phyloP scores from a whole-genome alignment of 805 yeast species.

The Metschnikowia picachoensis region DNA sequence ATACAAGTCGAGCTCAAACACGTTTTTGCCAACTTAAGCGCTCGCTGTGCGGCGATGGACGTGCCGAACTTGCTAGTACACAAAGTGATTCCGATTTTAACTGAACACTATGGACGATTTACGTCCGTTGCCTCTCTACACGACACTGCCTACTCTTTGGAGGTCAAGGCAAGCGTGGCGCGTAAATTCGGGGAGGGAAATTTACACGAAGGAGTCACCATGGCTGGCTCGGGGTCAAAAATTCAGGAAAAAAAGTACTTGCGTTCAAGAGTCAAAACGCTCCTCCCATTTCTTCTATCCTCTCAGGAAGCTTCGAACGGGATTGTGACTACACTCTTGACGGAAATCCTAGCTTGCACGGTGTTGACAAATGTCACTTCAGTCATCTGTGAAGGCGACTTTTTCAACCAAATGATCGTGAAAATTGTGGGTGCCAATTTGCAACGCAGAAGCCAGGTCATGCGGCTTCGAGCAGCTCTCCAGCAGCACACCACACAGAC shows the following conservation, averaged over 20 bases:
- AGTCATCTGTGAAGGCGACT: slow-evolving; percentile 68
- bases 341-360: slow-evolving; percentile 59
- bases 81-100: slow-evolving; percentile 58
- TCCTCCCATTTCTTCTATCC: slow-evolving; percentile 52
- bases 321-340: slow-evolving; percentile 46
- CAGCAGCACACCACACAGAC: slow-evolving; percentile 51
- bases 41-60: slow-evolving; percentile 44
- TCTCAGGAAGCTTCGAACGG: slow-evolving; percentile 43
- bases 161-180: slow-evolving; percentile 40
- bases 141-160: slow-evolving; percentile 26
- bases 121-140: slow-evolving; percentile 17
- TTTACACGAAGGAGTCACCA: slow-evolving; percentile 56
- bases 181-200: slow-evolving; percentile 46
- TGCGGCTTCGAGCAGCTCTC: slow-evolving; percentile 63
- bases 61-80: slow-evolving; percentile 54
- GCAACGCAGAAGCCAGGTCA: slow-evolving; percentile 71
- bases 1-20: slow-evolving; percentile 42
- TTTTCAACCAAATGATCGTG: slow-evolving; percentile 64
- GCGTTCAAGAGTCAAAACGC: slow-evolving; percentile 33
- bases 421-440: slow-evolving; percentile 58
- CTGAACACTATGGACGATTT: slow-evolving; percentile 58
- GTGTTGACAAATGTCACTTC: slow-evolving; percentile 47
- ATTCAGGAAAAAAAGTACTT: slow-evolving; percentile 49
- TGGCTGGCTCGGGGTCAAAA: slow-evolving; percentile 22
- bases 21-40: slow-evolving; percentile 40